phyloP scores from a whole-genome alignment of 345 rosid genomes.

The Melastoma malabathricum region DNA sequence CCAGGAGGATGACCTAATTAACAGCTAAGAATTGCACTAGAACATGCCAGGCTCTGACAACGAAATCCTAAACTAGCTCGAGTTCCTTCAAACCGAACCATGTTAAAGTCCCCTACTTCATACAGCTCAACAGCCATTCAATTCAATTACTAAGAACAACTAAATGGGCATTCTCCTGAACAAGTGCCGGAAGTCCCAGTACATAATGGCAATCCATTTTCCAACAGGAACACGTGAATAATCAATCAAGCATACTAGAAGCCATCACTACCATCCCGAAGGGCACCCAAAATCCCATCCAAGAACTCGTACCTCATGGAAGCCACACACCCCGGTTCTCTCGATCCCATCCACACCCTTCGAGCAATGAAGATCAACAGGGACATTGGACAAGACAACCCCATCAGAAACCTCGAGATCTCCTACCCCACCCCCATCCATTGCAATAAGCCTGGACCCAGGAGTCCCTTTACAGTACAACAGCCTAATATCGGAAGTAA shows the following conservation, averaged over 20 bases:
- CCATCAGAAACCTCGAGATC: constrained; percentile 51
- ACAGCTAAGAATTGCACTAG: too few species aligned
- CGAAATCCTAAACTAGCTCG: too few species aligned
- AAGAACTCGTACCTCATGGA: constrained; percentile 49
- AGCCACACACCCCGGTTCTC: constrained; percentile 49
- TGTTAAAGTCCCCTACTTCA: too few species aligned
- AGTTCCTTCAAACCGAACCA: too few species aligned
- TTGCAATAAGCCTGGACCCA: constrained; percentile 67
- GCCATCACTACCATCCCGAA: neutral
- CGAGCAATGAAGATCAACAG: constrained; percentile 57
- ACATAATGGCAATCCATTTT: constrained; percentile 6
- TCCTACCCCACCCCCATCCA: constrained; percentile 49
- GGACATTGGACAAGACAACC: constrained; percentile 35
- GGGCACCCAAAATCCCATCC: constrained; percentile 2
- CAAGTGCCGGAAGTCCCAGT: constrained; percentile 1
- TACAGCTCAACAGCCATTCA: too few species aligned
- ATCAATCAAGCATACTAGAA: neutral
- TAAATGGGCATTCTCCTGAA: too few species aligned
- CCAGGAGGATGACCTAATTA: too few species aligned
- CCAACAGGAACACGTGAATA: constrained; percentile 6
- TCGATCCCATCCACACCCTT: constrained; percentile 24
- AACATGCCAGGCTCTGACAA: too few species aligned
- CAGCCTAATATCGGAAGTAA: constrained; percentile 87
- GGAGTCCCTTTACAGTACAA: constrained; percentile 85
- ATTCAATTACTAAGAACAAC: too few species aligned